Evolutionary conservation across 164 flowering plant genomes (phyloP).

Genomic region (Vitis amurensis): DNA sequence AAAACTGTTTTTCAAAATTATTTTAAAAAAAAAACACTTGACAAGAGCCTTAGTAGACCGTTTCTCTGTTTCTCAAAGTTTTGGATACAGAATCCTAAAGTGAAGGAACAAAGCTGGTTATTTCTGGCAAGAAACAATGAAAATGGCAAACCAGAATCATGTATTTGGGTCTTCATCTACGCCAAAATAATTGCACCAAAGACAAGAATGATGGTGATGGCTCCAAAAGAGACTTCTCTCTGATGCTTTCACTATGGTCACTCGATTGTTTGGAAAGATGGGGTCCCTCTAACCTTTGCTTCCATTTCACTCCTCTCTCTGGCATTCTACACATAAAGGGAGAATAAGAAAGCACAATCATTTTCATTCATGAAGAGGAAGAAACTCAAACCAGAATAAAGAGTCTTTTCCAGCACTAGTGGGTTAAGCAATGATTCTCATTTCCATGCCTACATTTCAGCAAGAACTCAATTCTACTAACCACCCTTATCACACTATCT

Average conservation of each 20-base stretch:
- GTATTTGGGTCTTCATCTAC: constrained; percentile 3
- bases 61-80: not conserved
- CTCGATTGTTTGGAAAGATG: constrained; percentile 6
- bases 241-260: constrained; percentile 9
- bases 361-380: constrained; percentile 21
- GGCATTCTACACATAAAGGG: not conserved
- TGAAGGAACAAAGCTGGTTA: not conserved
- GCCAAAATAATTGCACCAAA: constrained; percentile 4
- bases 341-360: constrained; percentile 12
- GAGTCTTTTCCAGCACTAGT: constrained; percentile 6
- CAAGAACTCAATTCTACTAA: not conserved
- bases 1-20: not conserved
- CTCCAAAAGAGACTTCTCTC: constrained; percentile 2
- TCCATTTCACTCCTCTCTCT: constrained; percentile 2
- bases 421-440: constrained; percentile 31
- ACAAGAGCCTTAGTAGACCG: not conserved
- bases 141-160: constrained; percentile 3
- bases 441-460: constrained; percentile 20
- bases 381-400: constrained; percentile 11
- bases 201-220: constrained; percentile 10
- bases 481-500: not conserved
- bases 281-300: constrained; percentile 7
- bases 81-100: not conserved
- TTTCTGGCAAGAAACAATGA: not conserved
- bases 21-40: no score